Evolutionary conservation across 2,329 filamentous ascomycete genomes (phyloP), one percentile per base, ranked within the genome.

Genomic region (Periconia digitata): DNA sequence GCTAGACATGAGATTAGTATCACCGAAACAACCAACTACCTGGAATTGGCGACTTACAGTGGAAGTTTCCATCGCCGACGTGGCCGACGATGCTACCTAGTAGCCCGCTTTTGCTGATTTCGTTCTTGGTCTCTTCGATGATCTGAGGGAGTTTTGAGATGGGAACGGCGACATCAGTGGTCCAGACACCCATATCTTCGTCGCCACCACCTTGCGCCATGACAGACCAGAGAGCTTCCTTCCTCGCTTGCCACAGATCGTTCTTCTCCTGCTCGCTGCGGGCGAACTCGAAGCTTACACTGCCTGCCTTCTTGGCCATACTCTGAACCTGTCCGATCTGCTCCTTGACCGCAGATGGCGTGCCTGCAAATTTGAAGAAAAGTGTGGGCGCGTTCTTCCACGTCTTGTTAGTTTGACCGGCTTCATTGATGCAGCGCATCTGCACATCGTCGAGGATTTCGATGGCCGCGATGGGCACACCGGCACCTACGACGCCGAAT

Each of bases 391-490:
- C 73, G 63, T 89, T 86, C 48, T 81, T 81, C 87, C 87, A 91
- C 32, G 74, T 75, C 20, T 85, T 82, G 29, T 78, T 79, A 0
- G 83, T 84, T 65, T 77, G 79, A 21, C 86, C 85, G 1, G 85
- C 82, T 22, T 80, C 76, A 72, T 89, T 89, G 58, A 89, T 82
- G 37, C 86, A 83, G 43, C 76, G 72, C 86, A 96, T 96, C 75
- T 95, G 91, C 48, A 91, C 86, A 66, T 95, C 91, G 73, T 96
- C 92, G 22, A 96, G 78, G 49, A 96, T 87, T 74, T 96, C 92
- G 37, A 96, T 85, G n/a, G 92, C 92, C 0, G 92, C 91, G 36
- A 96, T 85, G 23, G 89, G 89, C 10, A 96, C 82, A 21, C 90
- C 91, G 44, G 87, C 82, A 38, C 83, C 84, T 4, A 96, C 91